Conservation (phyloP, 2,329 filamentous ascomycete species). For the Rutstroemia sydowiana region DNA sequence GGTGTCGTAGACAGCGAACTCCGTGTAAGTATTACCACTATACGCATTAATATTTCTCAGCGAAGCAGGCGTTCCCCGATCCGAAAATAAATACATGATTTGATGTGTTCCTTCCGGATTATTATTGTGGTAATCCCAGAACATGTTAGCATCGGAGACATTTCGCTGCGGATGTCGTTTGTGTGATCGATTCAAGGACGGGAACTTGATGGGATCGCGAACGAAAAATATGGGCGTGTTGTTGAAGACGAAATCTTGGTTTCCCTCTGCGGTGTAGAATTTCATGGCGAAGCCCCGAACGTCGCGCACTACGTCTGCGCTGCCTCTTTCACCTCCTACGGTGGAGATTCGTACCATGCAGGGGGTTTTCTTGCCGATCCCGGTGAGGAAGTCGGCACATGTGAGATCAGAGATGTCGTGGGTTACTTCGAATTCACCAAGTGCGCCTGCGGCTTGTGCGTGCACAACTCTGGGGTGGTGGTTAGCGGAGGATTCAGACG, state of each 20-base stretch:
- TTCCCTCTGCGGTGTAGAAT: slow-evolving; percentile 44
- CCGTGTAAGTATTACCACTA: slow-evolving; percentile 44
- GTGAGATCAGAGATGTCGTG: slow-evolving; percentile 50
- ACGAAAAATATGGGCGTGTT: slow-evolving; percentile 58
- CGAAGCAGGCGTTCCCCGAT: background rate
- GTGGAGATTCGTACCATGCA: slow-evolving; percentile 50
- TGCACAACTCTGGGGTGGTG: slow-evolving; percentile 39
- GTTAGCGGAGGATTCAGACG: background rate
- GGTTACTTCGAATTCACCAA: slow-evolving; percentile 49
- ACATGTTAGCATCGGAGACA: slow-evolving; percentile 24
- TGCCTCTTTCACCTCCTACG: slow-evolving; percentile 37
- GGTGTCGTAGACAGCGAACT: no score
- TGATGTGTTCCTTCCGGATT: slow-evolving; percentile 2
- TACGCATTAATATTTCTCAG: slow-evolving; percentile 37
- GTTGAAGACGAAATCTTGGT: slow-evolving; percentile 31
- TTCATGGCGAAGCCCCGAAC: slow-evolving; percentile 42
- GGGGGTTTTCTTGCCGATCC: slow-evolving; percentile 55
- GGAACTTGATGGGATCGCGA: slow-evolving; percentile 63
- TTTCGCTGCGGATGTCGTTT: slow-evolving; percentile 37
- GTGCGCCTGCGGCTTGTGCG: slow-evolving; percentile 44
- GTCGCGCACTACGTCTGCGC: slow-evolving; percentile 37
- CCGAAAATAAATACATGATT: slow-evolving; percentile 3
- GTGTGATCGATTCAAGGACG: slow-evolving; percentile 40
- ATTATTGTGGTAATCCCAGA: slow-evolving; percentile 10
- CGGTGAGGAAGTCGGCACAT: slow-evolving; percentile 44